These are phyloP conservation scores for Pseudocercospora crystallina DNA, from an alignment of 2,329 filamentous ascomycete species.

Conservation along the genomic window DNA sequence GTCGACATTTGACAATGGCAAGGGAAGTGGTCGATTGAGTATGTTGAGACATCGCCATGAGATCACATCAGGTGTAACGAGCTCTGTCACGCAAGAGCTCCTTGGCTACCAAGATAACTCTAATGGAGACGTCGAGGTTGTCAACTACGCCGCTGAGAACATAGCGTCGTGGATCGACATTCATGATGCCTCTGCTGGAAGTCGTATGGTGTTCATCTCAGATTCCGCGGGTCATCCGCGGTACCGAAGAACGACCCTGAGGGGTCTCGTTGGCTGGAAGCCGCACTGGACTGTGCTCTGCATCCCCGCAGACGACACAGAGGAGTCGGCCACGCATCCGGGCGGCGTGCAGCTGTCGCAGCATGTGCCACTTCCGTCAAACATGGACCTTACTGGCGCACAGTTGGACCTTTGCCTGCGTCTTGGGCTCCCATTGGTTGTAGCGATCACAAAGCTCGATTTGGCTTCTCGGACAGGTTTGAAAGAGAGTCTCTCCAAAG, in stretches of 20 bases:
- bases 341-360: constrained; percentile 52
- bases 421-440: constrained; percentile 71
- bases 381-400: constrained; percentile 71
- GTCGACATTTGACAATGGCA: constrained; percentile 84
- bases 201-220: constrained; percentile 80
- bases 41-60: constrained; percentile 92
- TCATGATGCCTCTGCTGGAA: constrained; percentile 71
- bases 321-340: constrained; percentile 43
- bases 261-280: constrained; percentile 91
- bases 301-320: constrained; percentile 74
- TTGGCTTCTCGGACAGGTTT: constrained; percentile 73
- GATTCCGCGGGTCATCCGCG: constrained; percentile 90
- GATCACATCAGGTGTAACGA: constrained; percentile 86
- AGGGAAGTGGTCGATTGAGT: constrained; percentile 84
- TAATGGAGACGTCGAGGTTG: constrained; percentile 46
- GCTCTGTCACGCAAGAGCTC: constrained; percentile 90
- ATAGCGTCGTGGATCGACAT: constrained; percentile 94
- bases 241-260: constrained; percentile 83
- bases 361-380: constrained; percentile 52
- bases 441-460: constrained; percentile 90
- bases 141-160: constrained; percentile 85
- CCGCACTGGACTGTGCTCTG: constrained; percentile 93
- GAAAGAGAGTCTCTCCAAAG: constrained; percentile 66
- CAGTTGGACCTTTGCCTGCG: constrained; percentile 85
- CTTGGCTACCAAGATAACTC: constrained; percentile 67